Conservation (phyloP, 805 yeast species). For the Kurtzmaniella fragi region DNA sequence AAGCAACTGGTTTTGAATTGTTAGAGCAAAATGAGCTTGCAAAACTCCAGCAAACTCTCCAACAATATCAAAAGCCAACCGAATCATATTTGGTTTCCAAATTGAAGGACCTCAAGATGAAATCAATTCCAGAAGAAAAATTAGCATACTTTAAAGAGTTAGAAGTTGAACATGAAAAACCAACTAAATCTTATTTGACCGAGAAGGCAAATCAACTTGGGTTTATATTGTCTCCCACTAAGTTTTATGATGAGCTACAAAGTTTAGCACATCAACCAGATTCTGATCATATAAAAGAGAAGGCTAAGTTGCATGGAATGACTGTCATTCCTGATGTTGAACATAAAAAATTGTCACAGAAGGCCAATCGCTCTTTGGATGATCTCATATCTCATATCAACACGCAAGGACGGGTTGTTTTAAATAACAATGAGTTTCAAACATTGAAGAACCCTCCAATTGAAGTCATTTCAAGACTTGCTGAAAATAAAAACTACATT, state of each 20-base stretch:
- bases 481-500: conserved; percentile 6
- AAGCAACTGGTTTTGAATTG: conserved; percentile 8
- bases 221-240: conserved; percentile 22
- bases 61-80: conserved; percentile 17
- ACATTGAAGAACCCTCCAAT: conserved; percentile 11
- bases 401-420: neutral
- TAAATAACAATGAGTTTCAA: conserved; percentile 14
- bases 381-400: conserved; percentile 5
- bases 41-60: conserved; percentile 9
- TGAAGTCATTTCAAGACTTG: conserved; percentile 6
- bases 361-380: conserved; percentile 3
- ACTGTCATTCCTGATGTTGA: conserved; percentile 10
- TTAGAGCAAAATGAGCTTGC: conserved; percentile 11
- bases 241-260: conserved; percentile 25
- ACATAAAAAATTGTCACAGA: neutral
- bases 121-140: conserved; percentile 14
- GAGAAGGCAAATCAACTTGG: conserved; percentile 32
- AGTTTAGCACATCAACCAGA: conserved; percentile 20
- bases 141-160: conserved; percentile 11
- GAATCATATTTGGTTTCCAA: conserved; percentile 18
- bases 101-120: conserved; percentile 11
- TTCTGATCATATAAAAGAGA: conserved; percentile 15
- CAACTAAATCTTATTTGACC: conserved; percentile 26
- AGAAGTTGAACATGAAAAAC: conserved; percentile 25
- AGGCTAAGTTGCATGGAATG: conserved; percentile 13